Base-by-base conservation (phyloP, 306 rosid species). In the Leucaena leucocephala region DNA sequence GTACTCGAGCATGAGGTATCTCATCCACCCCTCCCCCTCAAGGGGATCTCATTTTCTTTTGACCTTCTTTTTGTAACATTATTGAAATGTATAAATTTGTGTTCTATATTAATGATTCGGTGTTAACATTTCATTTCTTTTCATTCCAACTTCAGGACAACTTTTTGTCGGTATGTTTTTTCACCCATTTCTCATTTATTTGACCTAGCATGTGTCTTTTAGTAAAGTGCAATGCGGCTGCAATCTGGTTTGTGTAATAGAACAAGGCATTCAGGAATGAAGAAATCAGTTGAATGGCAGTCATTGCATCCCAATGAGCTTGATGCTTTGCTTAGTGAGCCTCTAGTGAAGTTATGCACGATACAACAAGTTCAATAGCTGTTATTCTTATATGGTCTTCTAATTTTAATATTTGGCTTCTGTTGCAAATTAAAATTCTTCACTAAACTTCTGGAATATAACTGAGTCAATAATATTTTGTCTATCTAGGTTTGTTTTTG, bases 1-100 rank as follows among this genome's bases (percentile, higher is more conserved):
- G 92, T 76, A 94, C 93, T 22, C 90, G 98, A 38, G 86, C 86
- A 19, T 94, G 89, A 89, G 94, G 91, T 94, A 76, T 78, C 80
- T 82, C 12, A 13, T 76, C 42, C 12, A 55, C 33, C 13, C 33
- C 62, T 8, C 33, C 27, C 33, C 8, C 27, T 2, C 4, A 61
- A 59, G 50, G 5, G 13, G 8, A 7, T 67, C 38, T 6, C 35
- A 65, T 55, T 68, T 52, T 38, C 13, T 14, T 43, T 70, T 19
- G 68, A 17, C 48, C 44, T 64, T 11, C 39, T 72, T 72, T 7
- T 8, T 40, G 63, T 63, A 17, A 71, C 59, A 27, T 68, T 75
- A 75, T 72, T 72, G 75, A 11, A 76, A 77, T 73, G 64, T 74
- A 69, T 55, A 46, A 38, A 45, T 80, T 71, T 80, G 83, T 83